Percentiles rank a stretch among this genome's conserved stretches.
Conservation (phyloP, 345 rosid genomes). For the Diplotaxis tenuifolia region DNA sequence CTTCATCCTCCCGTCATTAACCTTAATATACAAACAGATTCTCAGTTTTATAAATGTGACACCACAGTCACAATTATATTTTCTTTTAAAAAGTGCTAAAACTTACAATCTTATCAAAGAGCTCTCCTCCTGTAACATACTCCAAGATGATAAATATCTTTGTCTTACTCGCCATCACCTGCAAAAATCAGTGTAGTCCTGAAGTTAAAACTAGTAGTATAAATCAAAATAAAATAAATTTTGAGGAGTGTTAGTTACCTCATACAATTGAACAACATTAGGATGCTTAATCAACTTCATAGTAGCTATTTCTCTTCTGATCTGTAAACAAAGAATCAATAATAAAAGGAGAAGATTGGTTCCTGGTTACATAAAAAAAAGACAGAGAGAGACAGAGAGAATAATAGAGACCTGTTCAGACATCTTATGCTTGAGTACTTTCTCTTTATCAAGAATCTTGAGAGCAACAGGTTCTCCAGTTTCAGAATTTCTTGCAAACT, state of each 20-base stretch:
- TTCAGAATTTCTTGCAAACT: constrained; percentile 87
- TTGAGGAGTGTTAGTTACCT: constrained; percentile 46
- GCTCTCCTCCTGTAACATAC: constrained; percentile 78
- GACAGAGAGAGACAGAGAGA: background rate
- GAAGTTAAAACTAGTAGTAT: too few relatives aligned
- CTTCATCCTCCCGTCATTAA: constrained; percentile 87
- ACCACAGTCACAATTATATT: background rate
- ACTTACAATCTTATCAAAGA: constrained; percentile 81
- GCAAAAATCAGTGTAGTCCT: background rate
- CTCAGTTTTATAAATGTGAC: background rate
- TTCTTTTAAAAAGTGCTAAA: background rate
- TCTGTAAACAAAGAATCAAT: constrained; percentile 48
- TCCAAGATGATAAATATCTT: constrained; percentile 70
- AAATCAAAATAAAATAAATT: background rate
- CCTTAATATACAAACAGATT: constrained; percentile 45
- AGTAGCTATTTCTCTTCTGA: constrained; percentile 82
- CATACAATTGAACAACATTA: constrained; percentile 73
- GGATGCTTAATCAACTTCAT: constrained; percentile 98
- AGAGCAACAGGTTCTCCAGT: constrained; percentile 84
- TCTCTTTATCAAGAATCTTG: constrained; percentile 95
- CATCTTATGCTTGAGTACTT: constrained; percentile 95
- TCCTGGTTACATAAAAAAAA: background rate
- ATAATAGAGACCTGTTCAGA: constrained; percentile 71
- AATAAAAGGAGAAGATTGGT: background rate
- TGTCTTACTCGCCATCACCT: constrained; percentile 79